Percentiles rank a stretch among this genome's conserved stretches.
Conservation (phyloP, 108 stramenopile species). For the Parietichytrium sp. region DNA sequence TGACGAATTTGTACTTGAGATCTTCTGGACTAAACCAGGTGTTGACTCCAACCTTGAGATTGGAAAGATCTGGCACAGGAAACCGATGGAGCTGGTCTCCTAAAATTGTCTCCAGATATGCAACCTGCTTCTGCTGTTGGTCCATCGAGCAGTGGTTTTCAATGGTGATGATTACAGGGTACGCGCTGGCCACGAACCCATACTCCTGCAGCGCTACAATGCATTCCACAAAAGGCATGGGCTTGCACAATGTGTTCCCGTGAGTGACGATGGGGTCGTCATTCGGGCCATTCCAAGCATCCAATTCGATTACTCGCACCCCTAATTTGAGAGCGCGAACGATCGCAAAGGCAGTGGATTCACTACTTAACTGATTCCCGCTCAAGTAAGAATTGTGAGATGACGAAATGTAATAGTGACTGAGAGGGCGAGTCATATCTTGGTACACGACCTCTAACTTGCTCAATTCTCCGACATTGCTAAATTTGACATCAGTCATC, state of each 20-base stretch:
- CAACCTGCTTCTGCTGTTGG: constrained; percentile 79
- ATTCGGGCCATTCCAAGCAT: constrained; percentile 84
- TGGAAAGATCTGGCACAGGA: background rate
- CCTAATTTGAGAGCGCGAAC: constrained; percentile 71
- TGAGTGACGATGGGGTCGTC: constrained; percentile 81
- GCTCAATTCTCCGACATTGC: background rate
- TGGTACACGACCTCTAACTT: constrained; percentile 38
- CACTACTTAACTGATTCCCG: constrained; percentile 79
- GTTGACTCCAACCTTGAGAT: background rate
- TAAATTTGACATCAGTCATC: background rate
- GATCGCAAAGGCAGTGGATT: constrained; percentile 76
- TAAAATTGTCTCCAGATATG: constrained; percentile 32
- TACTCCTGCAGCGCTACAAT: constrained; percentile 68
- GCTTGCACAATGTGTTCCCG: constrained; percentile 84
- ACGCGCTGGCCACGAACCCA: constrained; percentile 56
- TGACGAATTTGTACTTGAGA: constrained; percentile 56
- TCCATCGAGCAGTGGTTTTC: constrained; percentile 90
- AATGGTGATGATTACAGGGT: constrained; percentile 86
- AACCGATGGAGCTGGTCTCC: constrained; percentile 4
- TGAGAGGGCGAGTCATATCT: constrained; percentile 75
- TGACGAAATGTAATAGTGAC: constrained; percentile 86
- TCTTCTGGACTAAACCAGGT: constrained; percentile 67
- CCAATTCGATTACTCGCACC: constrained; percentile 92
- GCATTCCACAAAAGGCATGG: constrained; percentile 75
- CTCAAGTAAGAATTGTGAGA: constrained; percentile 94